phyloP scores from a whole-genome alignment of 768 basidiomycete genomes.

The Boletus rex-veris region DNA sequence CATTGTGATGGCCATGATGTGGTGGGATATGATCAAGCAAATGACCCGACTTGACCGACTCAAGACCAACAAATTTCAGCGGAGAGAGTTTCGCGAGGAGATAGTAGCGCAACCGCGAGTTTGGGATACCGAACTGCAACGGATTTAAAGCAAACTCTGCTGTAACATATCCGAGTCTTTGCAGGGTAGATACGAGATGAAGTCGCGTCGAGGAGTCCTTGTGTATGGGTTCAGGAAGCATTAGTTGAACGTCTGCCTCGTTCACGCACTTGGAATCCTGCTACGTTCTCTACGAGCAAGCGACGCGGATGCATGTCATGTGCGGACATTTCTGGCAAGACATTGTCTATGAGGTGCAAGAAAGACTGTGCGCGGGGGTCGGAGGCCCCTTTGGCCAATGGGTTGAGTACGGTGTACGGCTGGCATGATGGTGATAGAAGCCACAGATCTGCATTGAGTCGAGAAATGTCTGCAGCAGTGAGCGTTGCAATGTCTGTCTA shows the following conservation, averaged over 20 bases:
- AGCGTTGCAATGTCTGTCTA: conserved; percentile 63
- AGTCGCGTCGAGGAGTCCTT: conserved; percentile 65
- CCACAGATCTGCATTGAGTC: conserved; percentile 61
- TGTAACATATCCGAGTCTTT: conserved; percentile 51
- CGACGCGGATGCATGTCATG: conserved; percentile 48
- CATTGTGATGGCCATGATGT: conserved; percentile 19
- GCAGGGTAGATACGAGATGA: conserved; percentile 51
- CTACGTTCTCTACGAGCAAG: conserved; percentile 77
- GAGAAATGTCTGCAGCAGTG: conserved; percentile 43
- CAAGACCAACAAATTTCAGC: conserved; percentile 34
- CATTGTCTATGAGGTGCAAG: conserved; percentile 58
- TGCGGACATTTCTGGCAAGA: conserved; percentile 57
- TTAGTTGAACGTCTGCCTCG: neutral
- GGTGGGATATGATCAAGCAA: conserved; percentile 37
- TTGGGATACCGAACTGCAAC: conserved; percentile 75
- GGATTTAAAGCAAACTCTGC: conserved; percentile 70
- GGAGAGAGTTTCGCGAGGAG: conserved; percentile 59
- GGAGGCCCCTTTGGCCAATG: conserved; percentile 60
- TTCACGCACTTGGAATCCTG: conserved; percentile 69
- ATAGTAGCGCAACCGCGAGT: conserved; percentile 80
- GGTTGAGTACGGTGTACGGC: conserved; percentile 78
- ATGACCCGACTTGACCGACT: conserved; percentile 11
- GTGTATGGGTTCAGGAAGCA: conserved; percentile 6
- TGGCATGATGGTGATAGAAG: conserved; percentile 81
- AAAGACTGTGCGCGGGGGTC: conserved; percentile 79